Evolutionary conservation across 345 rosid species (phyloP), one percentile per base, ranked within the genome.

Genomic region (Rhizophora mangle): DNA sequence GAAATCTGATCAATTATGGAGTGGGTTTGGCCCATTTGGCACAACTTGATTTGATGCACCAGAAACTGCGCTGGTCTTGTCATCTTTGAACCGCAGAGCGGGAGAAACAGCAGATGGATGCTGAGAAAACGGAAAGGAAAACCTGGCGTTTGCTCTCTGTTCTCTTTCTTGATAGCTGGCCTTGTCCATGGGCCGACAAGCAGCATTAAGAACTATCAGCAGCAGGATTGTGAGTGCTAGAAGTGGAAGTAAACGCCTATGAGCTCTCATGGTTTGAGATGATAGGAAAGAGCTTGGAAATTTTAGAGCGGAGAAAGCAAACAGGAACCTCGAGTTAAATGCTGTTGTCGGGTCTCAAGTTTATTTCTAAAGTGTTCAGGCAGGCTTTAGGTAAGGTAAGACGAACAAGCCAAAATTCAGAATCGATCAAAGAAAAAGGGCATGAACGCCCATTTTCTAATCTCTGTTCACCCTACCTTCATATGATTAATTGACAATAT

Each of bases 11-110:
- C 70, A 86, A 67, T 86, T 86, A 72, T 86, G 90, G 70, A 86
- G 88, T 15, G 90, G 87, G 65, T 86, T 84, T 6, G 88, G 90
- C 60, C 90, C 90, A 26, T 80, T 80, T 0, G 90, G 88, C 54
- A 84, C 86, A 47, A 21, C 43, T 58, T 67, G 67, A 64, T 73
- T 60, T 5, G 85, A 69, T 30, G 65, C 70, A 27, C 39, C 64
- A 30, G n/a, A 76, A 22, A 55, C 7, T 27, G 71, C 60, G 34
- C 55, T 71, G 53, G 57, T 36, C 60, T 60, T 70, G 67, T 62
- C 24, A 21, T 54, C 62, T 55, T 36, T 27, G 8, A 66, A 39
- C 51, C 47, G 68, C 49, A 21, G 21, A n/a, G 60, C 64, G 39
- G 6, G 54, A 68, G 72, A 64, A 63, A n/a, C 18, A 49, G 72